Evolutionary conservation across 441 rosid genomes (phyloP), one percentile per base, ranked within the genome.

Genomic region (Codiaeum variegatum): DNA sequence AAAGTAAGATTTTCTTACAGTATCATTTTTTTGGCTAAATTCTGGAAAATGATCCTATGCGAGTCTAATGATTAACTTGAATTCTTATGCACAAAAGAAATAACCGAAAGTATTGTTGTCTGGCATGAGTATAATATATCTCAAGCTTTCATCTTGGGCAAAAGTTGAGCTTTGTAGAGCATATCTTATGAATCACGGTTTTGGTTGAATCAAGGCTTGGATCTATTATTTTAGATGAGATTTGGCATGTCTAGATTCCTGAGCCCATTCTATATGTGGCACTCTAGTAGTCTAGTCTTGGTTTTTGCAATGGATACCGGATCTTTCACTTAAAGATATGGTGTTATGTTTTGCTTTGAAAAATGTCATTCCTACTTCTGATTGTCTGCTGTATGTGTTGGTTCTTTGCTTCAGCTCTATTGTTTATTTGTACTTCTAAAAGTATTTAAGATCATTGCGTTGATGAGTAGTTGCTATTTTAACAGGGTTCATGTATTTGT

Each of bases 401-500:
- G 16, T 49, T 66, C 64, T 62, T 56, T 44, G 23, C 49, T 5
- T 66, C 16, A 66, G 6, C 31, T 73, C 7, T 66, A 31, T 56
- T 29, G 26, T 40, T 66, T 66, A 66, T 70, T 26, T 56, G 28
- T 32, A 31, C 18, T 52, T 47, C 49, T 66, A 26, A 3, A 34
- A 29, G n/a, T 18, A 26, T 24, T 28, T 34, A 21, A 69, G 67
- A 19, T 15, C 23, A 28, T 24, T 24, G 23, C 19, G n/a, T 34
- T 77, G 73, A 82, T 61, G 62, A 58, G 38, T 78, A 40, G 6
- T 49, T 74, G 7, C 5, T 76, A 58, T 51, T 73, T 73, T 75
- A 44, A 47, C 93, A 96, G 99, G 97, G 92, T 96, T 83, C 98
- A 90, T 82, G 74, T 85, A 78, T 93, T 96, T 83, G 91, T 88